Evolutionary conservation across 2,329 filamentous ascomycete genomes (phyloP), one percentile per base, ranked within the genome.

Genomic region (Zymoseptoria passerinii): DNA sequence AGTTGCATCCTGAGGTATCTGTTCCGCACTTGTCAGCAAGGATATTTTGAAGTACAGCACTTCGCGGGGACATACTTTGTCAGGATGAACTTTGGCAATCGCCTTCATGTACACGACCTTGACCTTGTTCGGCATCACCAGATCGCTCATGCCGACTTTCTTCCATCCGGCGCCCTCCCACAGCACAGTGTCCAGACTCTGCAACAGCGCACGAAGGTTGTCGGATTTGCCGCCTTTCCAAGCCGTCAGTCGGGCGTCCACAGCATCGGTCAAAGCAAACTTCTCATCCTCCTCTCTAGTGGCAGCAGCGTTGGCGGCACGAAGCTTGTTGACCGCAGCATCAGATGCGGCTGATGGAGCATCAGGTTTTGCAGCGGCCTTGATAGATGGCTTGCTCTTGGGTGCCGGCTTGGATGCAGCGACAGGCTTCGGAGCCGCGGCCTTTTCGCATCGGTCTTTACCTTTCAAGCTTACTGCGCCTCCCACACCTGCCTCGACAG

Each of bases 71-170:
- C 84, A 75, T 80, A 96, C 94, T 87, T 99, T 99, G 74, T 99
- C 94, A 61, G 94, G 94, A 80, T 99, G 94, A 66, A 94, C 94
- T 80, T 96, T 97, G 9, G 87, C 90, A 81, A 99, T 97, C 5
- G 92, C 94, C 82, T 96, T 96, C 94, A 99, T 97, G 72, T 99
- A 99, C 60, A 89, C 81, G 64, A 99, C 87, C 83, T 99, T 99
- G 73, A 97, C 94, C 80, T 92, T 96, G 66, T 89, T 91, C 35
- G 91, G 86, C 81, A 96, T 83, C 55, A 99, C 88, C 66, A 99
- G 75, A 76, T 99, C 94, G 64, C 92, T 87, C 84, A 99, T 84
- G 29, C 90, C 91, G 58, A 97, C 87, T 78, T 95, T 96, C 78
- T 96, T 96, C 94, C 94, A 99, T 3, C 90, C 91, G 62, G 90